Evolutionary conservation across 2,329 filamentous ascomycete genomes (phyloP).

Genomic region (Alternaria triticina): DNA sequence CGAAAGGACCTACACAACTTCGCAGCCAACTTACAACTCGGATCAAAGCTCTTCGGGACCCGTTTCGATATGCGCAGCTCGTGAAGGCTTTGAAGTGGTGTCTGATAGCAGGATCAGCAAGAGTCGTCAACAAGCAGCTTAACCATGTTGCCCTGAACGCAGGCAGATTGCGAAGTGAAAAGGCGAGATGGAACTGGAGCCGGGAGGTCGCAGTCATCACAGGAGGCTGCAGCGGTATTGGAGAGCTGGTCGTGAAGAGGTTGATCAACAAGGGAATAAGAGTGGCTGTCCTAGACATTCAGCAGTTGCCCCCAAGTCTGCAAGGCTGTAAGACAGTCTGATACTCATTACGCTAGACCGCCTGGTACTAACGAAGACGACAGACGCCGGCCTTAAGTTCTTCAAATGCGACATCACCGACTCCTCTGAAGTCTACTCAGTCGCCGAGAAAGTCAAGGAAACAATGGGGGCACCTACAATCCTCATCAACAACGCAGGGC

Average conservation of each 20-base stretch:
- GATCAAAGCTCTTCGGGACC: conserved; percentile 31
- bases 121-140: conserved; percentile 33
- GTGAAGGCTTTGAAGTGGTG: conserved; percentile 39
- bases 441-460: conserved; percentile 31
- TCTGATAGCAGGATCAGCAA: conserved; percentile 41
- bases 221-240: conserved; percentile 47
- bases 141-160: conserved; percentile 48
- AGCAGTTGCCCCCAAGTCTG: conserved; percentile 34
- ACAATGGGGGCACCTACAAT: conserved; percentile 39
- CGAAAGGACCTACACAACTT: conserved; percentile 35
- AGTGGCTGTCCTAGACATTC: conserved; percentile 45
- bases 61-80: conserved; percentile 24
- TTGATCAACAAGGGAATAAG: conserved; percentile 34
- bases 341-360: not conserved
- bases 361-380: not conserved
- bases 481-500: conserved; percentile 48
- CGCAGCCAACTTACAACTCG: conserved; percentile 27
- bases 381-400: conserved; percentile 39
- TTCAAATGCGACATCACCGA: conserved; percentile 45
- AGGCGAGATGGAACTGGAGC: conserved; percentile 43
- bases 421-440: conserved; percentile 28
- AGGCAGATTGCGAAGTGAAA: conserved; percentile 46
- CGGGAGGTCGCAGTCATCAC: conserved; percentile 46
- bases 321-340: conserved; percentile 29
- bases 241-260: conserved; percentile 37